Conservation (phyloP, 768 basidiomycete species). For the Rhodotorula graminis region DNA sequence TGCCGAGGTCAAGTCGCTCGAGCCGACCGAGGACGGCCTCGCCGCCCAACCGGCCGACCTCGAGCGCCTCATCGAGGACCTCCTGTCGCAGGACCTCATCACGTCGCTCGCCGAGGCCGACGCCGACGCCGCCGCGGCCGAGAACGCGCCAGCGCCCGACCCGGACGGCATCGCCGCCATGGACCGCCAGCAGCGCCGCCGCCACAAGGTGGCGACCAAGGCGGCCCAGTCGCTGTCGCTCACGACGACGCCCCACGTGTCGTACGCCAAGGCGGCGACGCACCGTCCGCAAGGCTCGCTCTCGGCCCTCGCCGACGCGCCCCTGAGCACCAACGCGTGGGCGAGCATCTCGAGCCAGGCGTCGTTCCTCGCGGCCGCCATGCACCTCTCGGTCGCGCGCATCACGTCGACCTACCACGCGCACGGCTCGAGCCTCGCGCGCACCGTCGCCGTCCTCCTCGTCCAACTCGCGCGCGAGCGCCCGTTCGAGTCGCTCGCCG, state of each 20-base stretch:
- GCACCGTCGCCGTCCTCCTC: slow-evolving; percentile 22
- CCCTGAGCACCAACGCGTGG: slow-evolving; percentile 28
- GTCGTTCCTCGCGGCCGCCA: slow-evolving; percentile 19
- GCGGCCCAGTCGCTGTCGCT: slow-evolving; percentile 30
- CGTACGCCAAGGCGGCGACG: background rate
- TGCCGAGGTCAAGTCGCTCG: background rate
- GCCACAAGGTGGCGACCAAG: slow-evolving; percentile 22
- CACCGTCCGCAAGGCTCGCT: background rate
- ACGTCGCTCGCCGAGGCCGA: slow-evolving; percentile 17
- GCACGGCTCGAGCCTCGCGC: slow-evolving; percentile 16
- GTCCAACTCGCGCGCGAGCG: slow-evolving; percentile 18
- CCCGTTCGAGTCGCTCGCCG: slow-evolving; percentile 18
- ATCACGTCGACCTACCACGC: slow-evolving; percentile 22
- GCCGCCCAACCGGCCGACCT: slow-evolving; percentile 11
- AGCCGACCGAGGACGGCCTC: background rate
- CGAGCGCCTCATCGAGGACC: slow-evolving; percentile 33
- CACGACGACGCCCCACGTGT: slow-evolving; percentile 18
- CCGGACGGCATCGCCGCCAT: background rate
- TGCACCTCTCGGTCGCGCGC: slow-evolving; percentile 16
- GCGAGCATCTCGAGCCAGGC: slow-evolving; percentile 24
- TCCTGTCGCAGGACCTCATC: slow-evolving; percentile 31
- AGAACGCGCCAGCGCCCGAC: background rate
- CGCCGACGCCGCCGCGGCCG: slow-evolving; percentile 2
- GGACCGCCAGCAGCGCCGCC: slow-evolving; percentile 7
- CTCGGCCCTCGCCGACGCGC: slow-evolving; percentile 4